A percentile compares a stretch with the other conserved stretches of the same genome.
Conservation (phyloP, 1,284 basidiomycete genomes). For the Cutaneotrichosporon sp. region DNA sequence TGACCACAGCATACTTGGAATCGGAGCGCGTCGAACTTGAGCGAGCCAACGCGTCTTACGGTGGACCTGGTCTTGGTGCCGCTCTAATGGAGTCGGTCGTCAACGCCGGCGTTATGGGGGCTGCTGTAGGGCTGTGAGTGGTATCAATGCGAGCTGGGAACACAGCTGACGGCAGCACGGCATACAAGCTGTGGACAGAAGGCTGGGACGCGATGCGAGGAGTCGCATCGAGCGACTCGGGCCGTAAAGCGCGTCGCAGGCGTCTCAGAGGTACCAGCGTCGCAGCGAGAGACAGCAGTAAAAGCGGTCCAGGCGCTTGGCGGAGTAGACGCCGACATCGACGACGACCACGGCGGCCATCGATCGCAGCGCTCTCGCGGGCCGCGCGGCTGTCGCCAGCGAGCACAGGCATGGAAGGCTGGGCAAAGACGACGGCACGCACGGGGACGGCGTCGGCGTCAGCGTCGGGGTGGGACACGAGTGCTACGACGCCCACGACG, state of each 20-base stretch:
- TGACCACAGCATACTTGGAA: constrained; percentile 1
- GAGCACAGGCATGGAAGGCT: not conserved
- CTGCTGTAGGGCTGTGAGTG: constrained; percentile 34
- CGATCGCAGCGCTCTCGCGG: constrained; percentile 7
- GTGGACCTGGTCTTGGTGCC: too few relatives aligned
- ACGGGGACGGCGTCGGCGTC: not conserved
- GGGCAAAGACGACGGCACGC: not conserved
- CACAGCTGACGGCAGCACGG: constrained; percentile 19
- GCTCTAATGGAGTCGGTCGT: constrained; percentile 20
- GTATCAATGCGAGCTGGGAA: too few relatives aligned
- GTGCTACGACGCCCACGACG: too few relatives aligned
- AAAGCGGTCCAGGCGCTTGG: not conserved
- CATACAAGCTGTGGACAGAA: constrained; percentile 23
- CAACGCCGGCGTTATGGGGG: constrained; percentile 28
- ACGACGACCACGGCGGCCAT: constrained; percentile 7
- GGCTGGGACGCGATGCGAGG: constrained; percentile 3
- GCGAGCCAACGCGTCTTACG: too few relatives aligned
- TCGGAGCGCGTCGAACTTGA: not conserved
- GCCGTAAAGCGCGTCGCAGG: too few relatives aligned
- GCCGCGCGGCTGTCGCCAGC: not conserved
- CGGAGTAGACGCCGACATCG: not conserved
- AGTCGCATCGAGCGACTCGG: too few relatives aligned
- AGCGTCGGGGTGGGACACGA: not conserved
- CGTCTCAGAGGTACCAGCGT: too few relatives aligned
- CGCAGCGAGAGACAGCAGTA: too few relatives aligned